Percentiles rank a stretch among this genome's conserved stretches.
phyloP scores from a whole-genome alignment of 2,329 filamentous ascomycete species.

The Fusarium sp. region DNA sequence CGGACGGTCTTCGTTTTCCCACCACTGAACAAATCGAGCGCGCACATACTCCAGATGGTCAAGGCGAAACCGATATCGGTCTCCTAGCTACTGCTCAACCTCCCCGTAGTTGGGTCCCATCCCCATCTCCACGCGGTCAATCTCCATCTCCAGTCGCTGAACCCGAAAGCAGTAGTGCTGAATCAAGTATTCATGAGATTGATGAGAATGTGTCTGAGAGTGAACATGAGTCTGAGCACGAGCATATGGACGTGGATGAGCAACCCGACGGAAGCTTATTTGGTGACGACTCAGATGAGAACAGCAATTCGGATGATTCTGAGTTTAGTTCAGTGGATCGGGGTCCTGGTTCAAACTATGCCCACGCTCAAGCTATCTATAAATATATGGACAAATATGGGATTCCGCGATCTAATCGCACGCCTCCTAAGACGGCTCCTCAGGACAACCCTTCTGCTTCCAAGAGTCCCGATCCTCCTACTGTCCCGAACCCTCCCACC shows the following conservation, averaged over 20 bases:
- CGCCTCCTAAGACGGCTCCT: not conserved
- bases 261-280: not conserved
- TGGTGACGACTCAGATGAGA: not conserved
- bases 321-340: not conserved
- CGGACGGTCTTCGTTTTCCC: not conserved
- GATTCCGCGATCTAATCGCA: too few relatives aligned
- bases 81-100: constrained; percentile 10
- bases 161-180: not conserved
- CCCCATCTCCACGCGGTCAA: not conserved
- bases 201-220: not conserved
- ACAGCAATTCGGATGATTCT: not conserved
- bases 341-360: not conserved
- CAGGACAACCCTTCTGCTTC: not conserved
- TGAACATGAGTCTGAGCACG: not conserved
- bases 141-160: not conserved
- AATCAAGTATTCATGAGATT: not conserved
- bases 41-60: not conserved
- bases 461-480: not conserved
- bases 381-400: not conserved
- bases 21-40: not conserved
- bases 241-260: not conserved
- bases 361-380: not conserved
- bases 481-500: not conserved
- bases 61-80: constrained; percentile 5
- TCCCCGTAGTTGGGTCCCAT: not conserved